Base-by-base conservation (phyloP, 2,329 filamentous ascomycete species). In the Penicillium frequentans region DNA sequence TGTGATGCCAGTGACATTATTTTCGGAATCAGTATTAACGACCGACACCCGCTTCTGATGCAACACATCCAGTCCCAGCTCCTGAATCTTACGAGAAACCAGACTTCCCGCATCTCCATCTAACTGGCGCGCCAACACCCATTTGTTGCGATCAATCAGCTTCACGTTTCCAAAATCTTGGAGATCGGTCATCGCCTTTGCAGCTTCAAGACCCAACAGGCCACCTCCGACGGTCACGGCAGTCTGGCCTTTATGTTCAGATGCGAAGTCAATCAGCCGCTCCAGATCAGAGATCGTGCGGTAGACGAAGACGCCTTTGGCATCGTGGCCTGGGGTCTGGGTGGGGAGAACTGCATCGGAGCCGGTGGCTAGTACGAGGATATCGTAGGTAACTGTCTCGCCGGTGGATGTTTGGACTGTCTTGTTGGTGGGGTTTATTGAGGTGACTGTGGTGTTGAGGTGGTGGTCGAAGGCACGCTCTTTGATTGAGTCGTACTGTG, bases 111-210 rank as follows among this genome's bases (percentile, higher is more conserved):
- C 92, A 70, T 96, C 91, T 9, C 79, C 81, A 69, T 97, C 92
- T 1, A 96, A 77, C 68, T 96, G 92, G 54, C 92, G 82, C 53
- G 89, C 90, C 44, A 96, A 73, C 0, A 96, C 88, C 90, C 91
- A 96, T 64, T 84, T 77, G 68, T 92, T 93, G 52, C 90, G 82
- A 73, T 96, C 93, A 51, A 96, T 86, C 9, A 96, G 78, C 64
- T 87, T 90, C 51, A 96, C 89, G 56, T 86, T 84, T 13, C 82
- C 80, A 68, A 89, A 96, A 51, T 86, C 84, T 64, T 90, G 82
- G 9, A 96, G 78, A 69, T 96, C 91, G 79, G 93, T 88, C 90
- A 96, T 92, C 2, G 92, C 92, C 68, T 96, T 95, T 33, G 91
- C 92, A 2, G 92, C 92, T 76, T 96, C 92, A 0, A 97, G 83